These are phyloP conservation scores for Calonectria fujianensis DNA, from an alignment of 2,329 filamentous ascomycete species.

Conservation along the genomic window DNA sequence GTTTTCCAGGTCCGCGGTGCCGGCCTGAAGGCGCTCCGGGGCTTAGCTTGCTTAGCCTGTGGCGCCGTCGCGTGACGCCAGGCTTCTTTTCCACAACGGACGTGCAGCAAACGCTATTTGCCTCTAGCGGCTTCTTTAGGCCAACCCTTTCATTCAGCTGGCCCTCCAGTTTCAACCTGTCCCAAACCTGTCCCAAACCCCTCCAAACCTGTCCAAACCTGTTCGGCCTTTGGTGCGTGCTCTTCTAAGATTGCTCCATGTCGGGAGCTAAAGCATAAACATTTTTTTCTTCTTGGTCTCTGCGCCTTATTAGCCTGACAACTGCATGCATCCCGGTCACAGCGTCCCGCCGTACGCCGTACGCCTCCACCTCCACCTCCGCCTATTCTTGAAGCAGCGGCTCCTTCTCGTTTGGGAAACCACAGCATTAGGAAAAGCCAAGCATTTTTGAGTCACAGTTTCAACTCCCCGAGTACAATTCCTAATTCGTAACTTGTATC, in stretches of 20 bases:
- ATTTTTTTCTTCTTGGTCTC: not conserved
- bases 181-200: too few species aligned
- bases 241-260: conserved; percentile 25
- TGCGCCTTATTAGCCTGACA: not conserved
- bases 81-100: conserved; percentile 4
- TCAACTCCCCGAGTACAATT: conserved; percentile 1
- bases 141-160: conserved; percentile 11
- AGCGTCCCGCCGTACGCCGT: not conserved
- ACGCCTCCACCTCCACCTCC: not conserved
- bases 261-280: conserved; percentile 20
- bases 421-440: not conserved
- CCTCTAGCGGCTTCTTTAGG: not conserved
- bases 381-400: conserved; percentile 27
- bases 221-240: conserved; percentile 11
- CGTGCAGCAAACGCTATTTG: conserved; percentile 24
- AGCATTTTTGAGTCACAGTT: conserved; percentile 5
- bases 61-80: conserved; percentile 13
- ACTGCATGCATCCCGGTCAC: conserved; percentile 3
- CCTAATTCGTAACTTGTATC: conserved; percentile 3
- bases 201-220: not conserved
- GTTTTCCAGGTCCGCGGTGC: conserved; percentile 10
- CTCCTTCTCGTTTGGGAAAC: conserved; percentile 18
- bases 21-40: not conserved
- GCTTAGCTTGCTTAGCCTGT: not conserved
- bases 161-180: not conserved